Conservation (phyloP, 768 basidiomycete species). For the Amanita polypyramis region DNA sequence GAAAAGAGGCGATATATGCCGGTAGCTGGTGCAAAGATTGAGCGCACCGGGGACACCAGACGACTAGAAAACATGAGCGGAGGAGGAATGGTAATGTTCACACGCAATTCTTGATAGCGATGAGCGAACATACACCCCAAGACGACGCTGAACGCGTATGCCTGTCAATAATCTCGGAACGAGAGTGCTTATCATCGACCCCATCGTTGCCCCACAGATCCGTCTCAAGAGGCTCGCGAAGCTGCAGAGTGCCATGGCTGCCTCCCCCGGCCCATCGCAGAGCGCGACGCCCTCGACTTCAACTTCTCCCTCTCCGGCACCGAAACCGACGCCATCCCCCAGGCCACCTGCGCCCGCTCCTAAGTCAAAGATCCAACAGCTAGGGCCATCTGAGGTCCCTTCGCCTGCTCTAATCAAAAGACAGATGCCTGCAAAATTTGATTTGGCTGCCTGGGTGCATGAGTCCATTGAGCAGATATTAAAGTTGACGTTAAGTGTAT, state of each 20-base stretch:
- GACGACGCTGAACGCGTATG: conserved; percentile 77
- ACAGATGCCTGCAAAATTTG: conserved; percentile 39
- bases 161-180: background rate
- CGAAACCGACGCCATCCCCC: conserved; percentile 26
- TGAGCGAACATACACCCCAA: conserved; percentile 43
- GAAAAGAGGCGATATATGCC: conserved; percentile 38
- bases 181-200: background rate
- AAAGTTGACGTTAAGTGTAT: conserved; percentile 71
- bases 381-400: conserved; percentile 20
- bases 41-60: background rate
- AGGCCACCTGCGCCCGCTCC: conserved; percentile 17
- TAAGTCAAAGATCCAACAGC: conserved; percentile 17
- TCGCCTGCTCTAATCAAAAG: conserved; percentile 35
- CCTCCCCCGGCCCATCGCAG: conserved; percentile 18
- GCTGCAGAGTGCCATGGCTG: conserved; percentile 36
- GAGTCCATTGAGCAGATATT: conserved; percentile 58
- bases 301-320: conserved; percentile 24
- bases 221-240: conserved; percentile 87
- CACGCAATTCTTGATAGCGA: conserved; percentile 9
- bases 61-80: conserved; percentile 14
- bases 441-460: conserved; percentile 62
- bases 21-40: background rate
- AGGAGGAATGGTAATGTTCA: background rate
- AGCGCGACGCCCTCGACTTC: conserved; percentile 28
- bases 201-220: conserved; percentile 42